Conservation (phyloP, 345 rosid species). For the Melastoma malabathricum region DNA sequence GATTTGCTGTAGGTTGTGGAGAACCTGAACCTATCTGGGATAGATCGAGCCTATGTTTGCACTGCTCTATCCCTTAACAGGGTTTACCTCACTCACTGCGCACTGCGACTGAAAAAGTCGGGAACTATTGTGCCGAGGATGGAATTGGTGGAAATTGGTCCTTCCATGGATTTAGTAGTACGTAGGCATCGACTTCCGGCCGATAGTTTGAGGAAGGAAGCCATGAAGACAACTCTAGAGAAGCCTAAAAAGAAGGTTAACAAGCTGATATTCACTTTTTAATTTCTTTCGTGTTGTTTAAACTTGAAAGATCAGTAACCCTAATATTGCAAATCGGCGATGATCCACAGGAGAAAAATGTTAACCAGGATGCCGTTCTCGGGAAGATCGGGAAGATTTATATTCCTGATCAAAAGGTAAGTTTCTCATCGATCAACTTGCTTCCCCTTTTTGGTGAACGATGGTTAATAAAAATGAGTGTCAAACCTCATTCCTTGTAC, state of each 20-base stretch:
- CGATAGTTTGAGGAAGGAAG: constrained; percentile 64
- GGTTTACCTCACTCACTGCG: constrained; percentile 70
- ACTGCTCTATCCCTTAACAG: constrained; percentile 60
- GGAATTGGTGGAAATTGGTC: constrained; percentile 90
- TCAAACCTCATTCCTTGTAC: background rate
- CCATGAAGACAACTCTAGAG: constrained; percentile 64
- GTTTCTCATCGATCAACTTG: background rate
- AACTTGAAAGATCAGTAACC: too few relatives aligned
- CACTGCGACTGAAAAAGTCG: constrained; percentile 71
- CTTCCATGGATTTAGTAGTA: constrained; percentile 84
- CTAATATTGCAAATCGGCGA: too few relatives aligned
- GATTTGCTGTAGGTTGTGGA: constrained; percentile 60
- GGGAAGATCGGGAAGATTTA: constrained; percentile 73
- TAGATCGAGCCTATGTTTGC: constrained; percentile 75
- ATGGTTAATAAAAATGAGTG: background rate
- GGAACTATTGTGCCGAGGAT: constrained; percentile 79
- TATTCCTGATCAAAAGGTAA: constrained; percentile 91
- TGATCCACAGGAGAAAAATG: constrained; percentile 52
- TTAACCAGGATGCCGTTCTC: constrained; percentile 37
- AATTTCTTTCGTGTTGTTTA: too few relatives aligned
- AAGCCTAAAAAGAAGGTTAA: constrained; percentile 77
- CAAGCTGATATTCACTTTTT: background rate
- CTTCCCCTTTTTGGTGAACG: background rate
- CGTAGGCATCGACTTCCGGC: constrained; percentile 92
- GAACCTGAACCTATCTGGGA: constrained; percentile 67